phyloP scores from a whole-genome alignment of 202 grass and related monocot genomes.

The Eragrostis tef region DNA sequence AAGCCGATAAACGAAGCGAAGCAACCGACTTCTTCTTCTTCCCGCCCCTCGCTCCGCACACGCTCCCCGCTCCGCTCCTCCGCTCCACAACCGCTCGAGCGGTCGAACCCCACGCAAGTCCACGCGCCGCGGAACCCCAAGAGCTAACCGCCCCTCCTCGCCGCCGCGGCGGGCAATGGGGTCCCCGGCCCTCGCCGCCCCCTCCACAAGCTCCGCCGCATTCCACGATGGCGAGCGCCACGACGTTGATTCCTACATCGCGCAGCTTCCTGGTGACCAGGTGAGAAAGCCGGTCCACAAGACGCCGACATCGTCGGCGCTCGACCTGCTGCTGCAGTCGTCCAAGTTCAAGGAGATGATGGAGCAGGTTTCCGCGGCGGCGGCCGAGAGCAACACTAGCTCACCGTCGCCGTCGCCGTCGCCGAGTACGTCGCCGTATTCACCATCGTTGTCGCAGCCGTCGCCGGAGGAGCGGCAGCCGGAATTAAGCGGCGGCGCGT shows the following conservation, averaged over 20 bases:
- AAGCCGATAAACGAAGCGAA: neutral
- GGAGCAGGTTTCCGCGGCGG: slow-evolving; percentile 25
- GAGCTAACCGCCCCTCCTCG: neutral
- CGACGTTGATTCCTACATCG: neutral
- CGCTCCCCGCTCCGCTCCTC: neutral
- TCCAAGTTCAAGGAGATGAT: slow-evolving; percentile 62
- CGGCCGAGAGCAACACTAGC: slow-evolving; percentile 3
- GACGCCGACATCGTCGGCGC: slow-evolving; percentile 6
- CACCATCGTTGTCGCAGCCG: neutral
- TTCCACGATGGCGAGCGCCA: neutral
- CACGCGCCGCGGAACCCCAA: slow-evolving; percentile 8
- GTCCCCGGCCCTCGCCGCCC: neutral
- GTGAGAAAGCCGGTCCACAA: neutral
- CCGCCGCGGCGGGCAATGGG: neutral
- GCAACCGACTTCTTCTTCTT: slow-evolving; percentile 35
- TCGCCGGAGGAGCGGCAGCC: neutral
- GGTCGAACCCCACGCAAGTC: neutral
- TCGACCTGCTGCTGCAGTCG: slow-evolving; percentile 40
- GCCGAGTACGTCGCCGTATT: neutral
- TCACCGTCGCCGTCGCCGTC: neutral
- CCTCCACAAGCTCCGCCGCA: neutral
- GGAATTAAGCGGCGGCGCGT: neutral
- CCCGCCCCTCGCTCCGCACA: slow-evolving; percentile 36
- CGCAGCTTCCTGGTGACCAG: neutral
- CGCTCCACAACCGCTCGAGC: slow-evolving; percentile 25